Evolutionary conservation across 176 grass and related monocot genomes (phyloP).

Genomic region (Cymbopogon citratus): DNA sequence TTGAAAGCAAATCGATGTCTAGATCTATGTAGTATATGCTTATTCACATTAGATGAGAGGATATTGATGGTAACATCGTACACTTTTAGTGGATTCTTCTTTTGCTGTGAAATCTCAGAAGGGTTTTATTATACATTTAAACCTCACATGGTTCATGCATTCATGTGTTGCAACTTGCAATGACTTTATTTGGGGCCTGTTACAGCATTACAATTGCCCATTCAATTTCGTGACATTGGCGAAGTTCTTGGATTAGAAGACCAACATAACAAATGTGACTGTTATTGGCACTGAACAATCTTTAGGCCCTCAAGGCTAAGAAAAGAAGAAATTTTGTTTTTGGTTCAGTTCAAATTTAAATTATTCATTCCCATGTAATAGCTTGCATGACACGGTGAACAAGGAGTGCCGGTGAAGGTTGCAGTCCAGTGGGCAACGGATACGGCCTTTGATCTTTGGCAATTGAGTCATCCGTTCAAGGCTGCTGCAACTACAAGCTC

Average conservation of each 20-base stretch:
- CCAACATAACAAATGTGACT: background rate
- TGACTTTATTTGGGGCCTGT: background rate
- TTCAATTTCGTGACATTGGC: too few relatives aligned
- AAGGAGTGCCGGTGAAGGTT: too few relatives aligned
- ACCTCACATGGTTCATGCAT: background rate
- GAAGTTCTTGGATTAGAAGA: background rate
- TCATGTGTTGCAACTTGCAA: background rate
- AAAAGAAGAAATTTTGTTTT: background rate
- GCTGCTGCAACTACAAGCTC: too few relatives aligned
- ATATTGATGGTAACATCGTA: background rate
- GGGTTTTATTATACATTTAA: background rate
- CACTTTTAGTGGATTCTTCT: background rate
- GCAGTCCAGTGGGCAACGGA: too few relatives aligned
- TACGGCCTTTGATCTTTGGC: too few relatives aligned
- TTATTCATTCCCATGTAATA: background rate
- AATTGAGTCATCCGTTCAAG: too few relatives aligned
- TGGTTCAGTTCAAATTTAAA: background rate
- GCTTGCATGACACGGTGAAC: background rate
- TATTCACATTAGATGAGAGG: background rate
- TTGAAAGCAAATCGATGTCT: conserved; percentile 7
- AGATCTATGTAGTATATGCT: background rate
- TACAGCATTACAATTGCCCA: background rate
- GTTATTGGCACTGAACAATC: background rate
- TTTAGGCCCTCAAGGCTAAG: background rate
- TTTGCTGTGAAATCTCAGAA: background rate